phyloP scores from a whole-genome alignment of 2,329 filamentous ascomycete genomes.

The Cordyceps pruinosa region DNA sequence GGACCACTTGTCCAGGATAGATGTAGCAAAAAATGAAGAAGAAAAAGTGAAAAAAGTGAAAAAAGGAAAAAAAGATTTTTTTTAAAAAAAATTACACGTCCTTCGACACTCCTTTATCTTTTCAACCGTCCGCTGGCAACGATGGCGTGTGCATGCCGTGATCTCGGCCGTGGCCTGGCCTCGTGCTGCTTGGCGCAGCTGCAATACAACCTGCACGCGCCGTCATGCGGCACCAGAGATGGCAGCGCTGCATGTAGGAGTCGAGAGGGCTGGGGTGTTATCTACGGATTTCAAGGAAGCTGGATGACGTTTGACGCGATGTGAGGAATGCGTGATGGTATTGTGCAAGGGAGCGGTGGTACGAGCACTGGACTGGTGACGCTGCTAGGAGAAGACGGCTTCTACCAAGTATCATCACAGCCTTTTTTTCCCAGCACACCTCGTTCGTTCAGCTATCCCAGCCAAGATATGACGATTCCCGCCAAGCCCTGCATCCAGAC shows the following conservation, averaged over 20 bases:
- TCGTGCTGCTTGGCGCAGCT: conserved; percentile 8
- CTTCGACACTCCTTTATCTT: too few relatives aligned
- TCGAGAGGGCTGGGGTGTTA: not conserved
- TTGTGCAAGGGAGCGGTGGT: not conserved
- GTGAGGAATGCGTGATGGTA: not conserved
- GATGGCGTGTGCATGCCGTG: not conserved
- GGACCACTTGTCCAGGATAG: too few relatives aligned
- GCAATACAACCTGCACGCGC: conserved; percentile 1
- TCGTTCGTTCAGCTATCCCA: not conserved
- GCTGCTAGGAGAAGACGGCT: too few relatives aligned
- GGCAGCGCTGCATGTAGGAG: not conserved
- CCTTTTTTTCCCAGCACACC: not conserved
- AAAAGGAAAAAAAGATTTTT: not conserved
- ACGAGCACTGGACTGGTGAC: not conserved
- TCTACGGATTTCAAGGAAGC: not conserved
- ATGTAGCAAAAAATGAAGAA: too few relatives aligned
- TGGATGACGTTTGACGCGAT: not conserved
- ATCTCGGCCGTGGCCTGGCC: not conserved
- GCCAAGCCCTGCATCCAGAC: not conserved
- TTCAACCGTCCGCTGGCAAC: not conserved
- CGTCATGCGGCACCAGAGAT: not conserved
- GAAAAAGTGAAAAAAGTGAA: too few relatives aligned
- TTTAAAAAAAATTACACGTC: too few relatives aligned
- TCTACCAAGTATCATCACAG: not conserved
- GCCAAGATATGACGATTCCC: not conserved